Evolutionary conservation across 139 green algal species (phyloP).

Genomic region (Nannochloris sp.): DNA sequence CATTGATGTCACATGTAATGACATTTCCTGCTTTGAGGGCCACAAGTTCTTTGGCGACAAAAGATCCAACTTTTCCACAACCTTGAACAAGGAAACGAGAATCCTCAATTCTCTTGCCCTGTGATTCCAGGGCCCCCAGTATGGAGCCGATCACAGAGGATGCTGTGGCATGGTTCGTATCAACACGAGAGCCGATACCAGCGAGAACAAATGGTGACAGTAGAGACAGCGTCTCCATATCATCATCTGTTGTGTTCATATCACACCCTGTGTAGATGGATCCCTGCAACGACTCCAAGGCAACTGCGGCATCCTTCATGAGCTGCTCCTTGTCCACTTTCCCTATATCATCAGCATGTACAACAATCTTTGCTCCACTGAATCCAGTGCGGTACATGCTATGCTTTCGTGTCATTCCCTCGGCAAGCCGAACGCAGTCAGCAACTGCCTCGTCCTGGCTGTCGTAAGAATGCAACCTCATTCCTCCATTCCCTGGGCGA

Average conservation of each 20-base stretch:
- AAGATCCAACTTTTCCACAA: neutral
- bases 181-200: neutral
- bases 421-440: neutral
- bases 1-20: neutral
- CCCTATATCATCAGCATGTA: neutral
- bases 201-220: neutral
- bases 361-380: conserved; percentile 1
- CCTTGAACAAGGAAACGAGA: neutral
- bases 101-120: neutral
- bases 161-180: neutral
- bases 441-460: neutral
- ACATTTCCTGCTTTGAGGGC: neutral
- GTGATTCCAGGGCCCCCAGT: neutral
- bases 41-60: neutral
- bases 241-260: conserved; percentile 4
- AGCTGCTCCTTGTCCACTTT: conserved; percentile 1
- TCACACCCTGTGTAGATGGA: conserved; percentile 4
- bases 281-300: neutral
- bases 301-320: neutral
- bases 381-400: neutral
- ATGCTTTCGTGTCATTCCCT: conserved; percentile 1
- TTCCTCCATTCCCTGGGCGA: neutral
- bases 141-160: neutral
- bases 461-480: neutral
- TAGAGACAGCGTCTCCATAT: neutral